These are phyloP conservation scores for Chernovozyma aurita DNA, from an alignment of 1,139 yeast genomes.

Conservation along the genomic window DNA sequence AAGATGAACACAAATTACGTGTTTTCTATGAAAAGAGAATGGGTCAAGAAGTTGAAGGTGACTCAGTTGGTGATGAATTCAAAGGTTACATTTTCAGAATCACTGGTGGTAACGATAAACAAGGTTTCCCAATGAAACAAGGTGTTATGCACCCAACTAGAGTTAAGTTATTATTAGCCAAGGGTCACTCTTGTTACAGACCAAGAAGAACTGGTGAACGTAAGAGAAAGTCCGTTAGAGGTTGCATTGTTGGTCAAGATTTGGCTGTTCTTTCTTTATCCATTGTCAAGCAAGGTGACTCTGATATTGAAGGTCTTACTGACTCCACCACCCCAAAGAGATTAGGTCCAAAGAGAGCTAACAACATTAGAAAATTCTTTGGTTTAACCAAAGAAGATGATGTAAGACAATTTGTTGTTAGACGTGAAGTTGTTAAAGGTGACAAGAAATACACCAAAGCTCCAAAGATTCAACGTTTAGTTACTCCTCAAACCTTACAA, in stretches of 20 bases:
- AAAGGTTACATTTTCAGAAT: slow-evolving; percentile 98
- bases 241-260: slow-evolving; percentile 98
- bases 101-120: slow-evolving; percentile 99
- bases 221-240: slow-evolving; percentile 99
- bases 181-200: slow-evolving; percentile 99
- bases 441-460: slow-evolving; percentile 99
- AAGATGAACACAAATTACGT: slow-evolving; percentile 98
- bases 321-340: slow-evolving; percentile 95
- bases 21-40: slow-evolving; percentile 99
- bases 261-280: slow-evolving; percentile 92
- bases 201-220: slow-evolving; percentile 99
- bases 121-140: slow-evolving; percentile 99
- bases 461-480: slow-evolving; percentile 99
- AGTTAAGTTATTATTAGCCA: slow-evolving; percentile 90
- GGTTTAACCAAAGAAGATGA: slow-evolving; percentile 98
- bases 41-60: slow-evolving; percentile 99
- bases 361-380: slow-evolving; percentile 98
- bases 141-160: slow-evolving; percentile 99
- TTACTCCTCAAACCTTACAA: slow-evolving; percentile 98
- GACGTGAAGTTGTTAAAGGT: slow-evolving; percentile 98
- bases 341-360: slow-evolving; percentile 99
- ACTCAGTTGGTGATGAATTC: slow-evolving; percentile 97
- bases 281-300: slow-evolving; percentile 96
- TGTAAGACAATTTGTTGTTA: slow-evolving; percentile 91
- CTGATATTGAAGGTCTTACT: slow-evolving; percentile 93